These are phyloP conservation scores for Lachancea fermentati DNA, from an alignment of 805 yeast genomes.

Conservation along the genomic window DNA sequence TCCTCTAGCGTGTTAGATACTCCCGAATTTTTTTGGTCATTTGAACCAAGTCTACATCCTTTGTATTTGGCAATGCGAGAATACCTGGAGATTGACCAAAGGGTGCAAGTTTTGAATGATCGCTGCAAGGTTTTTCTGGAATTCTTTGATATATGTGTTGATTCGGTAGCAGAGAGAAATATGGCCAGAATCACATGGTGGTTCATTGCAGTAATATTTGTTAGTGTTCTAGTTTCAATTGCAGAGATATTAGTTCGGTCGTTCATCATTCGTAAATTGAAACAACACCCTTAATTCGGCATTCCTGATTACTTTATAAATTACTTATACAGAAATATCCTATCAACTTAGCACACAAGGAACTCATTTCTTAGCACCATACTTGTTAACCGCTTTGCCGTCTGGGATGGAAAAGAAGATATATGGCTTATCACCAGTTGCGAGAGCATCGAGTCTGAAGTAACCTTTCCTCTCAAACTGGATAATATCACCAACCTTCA, in stretches of 20 bases:
- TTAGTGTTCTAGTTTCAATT: slow-evolving; percentile 72
- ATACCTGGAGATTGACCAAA: slow-evolving; percentile 88
- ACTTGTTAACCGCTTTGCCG: slow-evolving; percentile 76
- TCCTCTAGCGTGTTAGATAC: slow-evolving; percentile 89
- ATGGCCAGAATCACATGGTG: slow-evolving; percentile 90
- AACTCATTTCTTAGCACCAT: slow-evolving; percentile 58
- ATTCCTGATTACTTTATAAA: neutral
- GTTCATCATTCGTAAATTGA: slow-evolving; percentile 36
- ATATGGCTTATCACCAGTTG: slow-evolving; percentile 54
- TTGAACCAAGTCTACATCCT: slow-evolving; percentile 93
- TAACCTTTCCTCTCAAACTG: slow-evolving; percentile 98
- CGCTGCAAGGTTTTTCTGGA: slow-evolving; percentile 91
- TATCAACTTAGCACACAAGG: neutral
- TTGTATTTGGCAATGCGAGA: slow-evolving; percentile 84
- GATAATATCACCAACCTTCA: slow-evolving; percentile 81
- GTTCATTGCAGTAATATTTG: slow-evolving; percentile 73
- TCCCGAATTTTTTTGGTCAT: slow-evolving; percentile 94
- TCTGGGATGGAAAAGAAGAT: slow-evolving; percentile 93
- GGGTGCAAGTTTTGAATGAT: slow-evolving; percentile 90
- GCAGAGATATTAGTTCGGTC: slow-evolving; percentile 63
- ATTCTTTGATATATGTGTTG: slow-evolving; percentile 87
- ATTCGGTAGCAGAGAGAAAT: slow-evolving; percentile 87
- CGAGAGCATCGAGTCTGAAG: slow-evolving; percentile 66
- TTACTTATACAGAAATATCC: neutral
- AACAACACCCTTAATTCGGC: slow-evolving; percentile 2